Evolutionary conservation across 768 basidiomycete species (phyloP).

Genomic region (Phylloporus scabripes): DNA sequence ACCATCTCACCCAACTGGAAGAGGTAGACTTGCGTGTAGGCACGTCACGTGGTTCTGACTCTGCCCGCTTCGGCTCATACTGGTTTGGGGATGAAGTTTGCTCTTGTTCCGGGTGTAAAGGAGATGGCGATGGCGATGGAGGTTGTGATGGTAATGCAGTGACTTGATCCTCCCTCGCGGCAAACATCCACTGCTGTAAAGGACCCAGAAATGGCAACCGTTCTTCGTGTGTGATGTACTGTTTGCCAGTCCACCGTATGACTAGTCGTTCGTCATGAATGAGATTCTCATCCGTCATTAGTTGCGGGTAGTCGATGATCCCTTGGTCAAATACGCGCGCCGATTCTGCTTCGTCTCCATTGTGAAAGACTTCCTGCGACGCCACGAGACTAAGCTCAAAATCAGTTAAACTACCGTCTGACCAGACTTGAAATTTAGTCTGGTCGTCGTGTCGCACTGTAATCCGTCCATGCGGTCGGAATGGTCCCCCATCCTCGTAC

Average conservation of each 20-base stretch:
- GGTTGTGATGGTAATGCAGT: constrained; percentile 10
- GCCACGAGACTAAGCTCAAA: constrained; percentile 72
- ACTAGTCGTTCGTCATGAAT: constrained; percentile 63
- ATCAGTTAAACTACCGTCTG: constrained; percentile 52
- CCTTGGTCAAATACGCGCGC: constrained; percentile 52
- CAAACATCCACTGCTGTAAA: constrained; percentile 53
- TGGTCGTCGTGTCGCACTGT: constrained; percentile 56
- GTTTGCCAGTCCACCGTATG: constrained; percentile 63
- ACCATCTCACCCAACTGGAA: constrained; percentile 81
- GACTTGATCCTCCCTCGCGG: constrained; percentile 25
- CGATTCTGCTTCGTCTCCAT: constrained; percentile 48
- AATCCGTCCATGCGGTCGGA: constrained; percentile 52
- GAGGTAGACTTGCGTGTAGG: constrained; percentile 42
- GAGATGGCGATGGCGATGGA: constrained; percentile 4
- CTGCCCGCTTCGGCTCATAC: constrained; percentile 31
- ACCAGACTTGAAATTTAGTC: constrained; percentile 56
- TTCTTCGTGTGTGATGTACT: constrained; percentile 76
- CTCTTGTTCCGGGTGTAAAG: constrained; percentile 28
- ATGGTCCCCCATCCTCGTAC: constrained; percentile 16
- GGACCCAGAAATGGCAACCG: constrained; percentile 72
- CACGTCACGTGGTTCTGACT: constrained; percentile 35
- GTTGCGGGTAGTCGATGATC: constrained; percentile 56
- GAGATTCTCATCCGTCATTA: constrained; percentile 60
- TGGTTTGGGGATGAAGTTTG: constrained; percentile 16
- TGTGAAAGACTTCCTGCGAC: constrained; percentile 25